Evolutionary conservation across 2,329 filamentous ascomycete genomes (phyloP).

Genomic region (Nakataea oryzae): DNA sequence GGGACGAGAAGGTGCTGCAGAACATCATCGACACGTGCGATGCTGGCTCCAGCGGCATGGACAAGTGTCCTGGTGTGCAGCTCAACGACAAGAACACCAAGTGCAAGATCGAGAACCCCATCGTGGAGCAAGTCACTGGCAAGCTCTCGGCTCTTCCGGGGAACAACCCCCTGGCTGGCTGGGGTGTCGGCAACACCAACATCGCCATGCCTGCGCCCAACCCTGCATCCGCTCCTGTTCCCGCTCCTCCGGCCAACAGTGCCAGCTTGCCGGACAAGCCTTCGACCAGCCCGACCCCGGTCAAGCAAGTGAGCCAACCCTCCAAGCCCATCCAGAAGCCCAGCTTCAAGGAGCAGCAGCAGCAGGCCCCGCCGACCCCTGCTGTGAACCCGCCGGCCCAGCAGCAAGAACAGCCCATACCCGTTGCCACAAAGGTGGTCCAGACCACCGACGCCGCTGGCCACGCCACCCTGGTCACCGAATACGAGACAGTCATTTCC

Average conservation of each 20-base stretch:
- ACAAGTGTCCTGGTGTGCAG: conserved; percentile 48
- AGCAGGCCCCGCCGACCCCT: not conserved
- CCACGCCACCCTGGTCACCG: conserved; percentile 17
- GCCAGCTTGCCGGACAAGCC: not conserved
- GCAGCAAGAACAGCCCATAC: not conserved
- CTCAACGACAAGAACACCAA: conserved; percentile 32
- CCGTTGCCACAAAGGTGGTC: conserved; percentile 3
- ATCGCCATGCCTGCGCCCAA: conserved; percentile 5
- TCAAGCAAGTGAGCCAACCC: not conserved
- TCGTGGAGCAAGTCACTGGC: conserved; percentile 33
- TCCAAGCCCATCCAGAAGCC: not conserved
- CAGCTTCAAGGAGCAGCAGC: not conserved
- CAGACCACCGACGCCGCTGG: conserved; percentile 8
- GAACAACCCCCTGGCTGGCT: conserved; percentile 42
- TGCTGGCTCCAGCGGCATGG: conserved; percentile 47
- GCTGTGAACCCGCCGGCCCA: not conserved
- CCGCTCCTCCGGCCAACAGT: conserved; percentile 1
- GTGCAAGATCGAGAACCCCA: conserved; percentile 38
- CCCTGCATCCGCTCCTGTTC: not conserved
- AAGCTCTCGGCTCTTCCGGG: conserved; percentile 41
- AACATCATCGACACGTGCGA: conserved; percentile 58
- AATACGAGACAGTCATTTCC: conserved; percentile 35
- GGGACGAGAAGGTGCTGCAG: conserved; percentile 56
- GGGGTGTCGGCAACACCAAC: conserved; percentile 14
- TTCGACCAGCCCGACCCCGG: not conserved